These are phyloP conservation scores for Purshia tridentata DNA, from an alignment of 306 rosid species.

Conservation along the genomic window DNA sequence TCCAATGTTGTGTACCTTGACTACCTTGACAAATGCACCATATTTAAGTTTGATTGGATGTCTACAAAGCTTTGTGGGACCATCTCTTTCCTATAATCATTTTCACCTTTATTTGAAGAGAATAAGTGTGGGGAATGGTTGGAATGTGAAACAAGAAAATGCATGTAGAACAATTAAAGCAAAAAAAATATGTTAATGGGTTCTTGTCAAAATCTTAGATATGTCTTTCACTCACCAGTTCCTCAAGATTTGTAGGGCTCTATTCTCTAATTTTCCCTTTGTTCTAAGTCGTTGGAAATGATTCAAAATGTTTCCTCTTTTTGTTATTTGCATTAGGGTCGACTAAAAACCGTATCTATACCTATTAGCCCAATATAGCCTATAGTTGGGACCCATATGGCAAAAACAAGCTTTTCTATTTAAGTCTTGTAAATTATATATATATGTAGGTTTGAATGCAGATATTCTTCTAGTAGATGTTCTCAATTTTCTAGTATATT, in stretches of 20 bases:
- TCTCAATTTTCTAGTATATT: conserved; percentile 43
- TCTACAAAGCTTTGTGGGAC: conserved; percentile 45
- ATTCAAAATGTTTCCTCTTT: conserved; percentile 79
- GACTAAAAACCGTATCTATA: conserved; percentile 35
- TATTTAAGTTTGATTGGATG: conserved; percentile 52
- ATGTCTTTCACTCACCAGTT: conserved; percentile 63
- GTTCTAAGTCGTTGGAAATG: conserved; percentile 54
- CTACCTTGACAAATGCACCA: conserved; percentile 47
- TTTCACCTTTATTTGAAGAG: conserved; percentile 65
- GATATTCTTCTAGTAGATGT: conserved; percentile 42
- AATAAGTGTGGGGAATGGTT: conserved; percentile 67
- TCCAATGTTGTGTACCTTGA: conserved; percentile 38
- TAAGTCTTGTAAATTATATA: conserved; percentile 31
- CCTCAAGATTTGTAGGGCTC: conserved; percentile 61
- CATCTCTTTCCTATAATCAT: conserved; percentile 48
- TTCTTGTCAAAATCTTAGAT: conserved; percentile 87
- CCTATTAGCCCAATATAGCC: conserved; percentile 10
- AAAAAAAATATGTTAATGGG: conserved; percentile 67
- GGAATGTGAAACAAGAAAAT: conserved; percentile 62
- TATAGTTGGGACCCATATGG: conserved; percentile 47
- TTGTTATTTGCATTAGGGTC: conserved; percentile 39
- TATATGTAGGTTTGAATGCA: conserved; percentile 44
- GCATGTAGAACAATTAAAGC: conserved; percentile 65
- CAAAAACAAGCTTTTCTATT: conserved; percentile 38
- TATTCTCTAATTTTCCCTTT: conserved; percentile 51